A percentile compares a stretch with the other conserved stretches of the same genome.
Evolutionary conservation across 257 asterid genomes (phyloP).

Genomic region (Cordia subcordata): DNA sequence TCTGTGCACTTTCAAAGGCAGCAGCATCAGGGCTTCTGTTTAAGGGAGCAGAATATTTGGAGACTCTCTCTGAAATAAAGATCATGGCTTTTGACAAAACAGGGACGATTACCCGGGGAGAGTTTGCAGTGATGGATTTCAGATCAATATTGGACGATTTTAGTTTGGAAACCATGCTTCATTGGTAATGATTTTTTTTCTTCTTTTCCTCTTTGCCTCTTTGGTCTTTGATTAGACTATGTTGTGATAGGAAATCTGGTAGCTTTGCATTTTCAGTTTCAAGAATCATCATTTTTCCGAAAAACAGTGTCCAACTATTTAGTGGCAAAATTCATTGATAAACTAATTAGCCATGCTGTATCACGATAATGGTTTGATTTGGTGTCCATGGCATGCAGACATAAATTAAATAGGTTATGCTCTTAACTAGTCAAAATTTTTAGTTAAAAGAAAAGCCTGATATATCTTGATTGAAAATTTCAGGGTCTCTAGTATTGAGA

Average conservation of each 20-base stretch:
- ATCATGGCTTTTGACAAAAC: slow-evolving; percentile 90
- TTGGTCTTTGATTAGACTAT: not conserved
- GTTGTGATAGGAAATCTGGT: not conserved
- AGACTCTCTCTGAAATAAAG: slow-evolving; percentile 59
- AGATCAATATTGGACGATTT: slow-evolving; percentile 41
- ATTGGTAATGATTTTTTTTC: slow-evolving; percentile 41
- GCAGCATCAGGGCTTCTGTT: slow-evolving; percentile 75
- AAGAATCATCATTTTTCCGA: no score
- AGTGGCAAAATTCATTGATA: no score
- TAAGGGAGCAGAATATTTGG: slow-evolving; percentile 77
- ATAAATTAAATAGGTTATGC: no score
- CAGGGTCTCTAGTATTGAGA: slow-evolving; percentile 91
- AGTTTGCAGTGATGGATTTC: slow-evolving; percentile 65
- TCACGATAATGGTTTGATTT: no score
- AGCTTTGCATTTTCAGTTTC: no score
- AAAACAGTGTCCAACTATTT: no score
- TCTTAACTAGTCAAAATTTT: no score
- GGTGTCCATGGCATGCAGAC: no score
- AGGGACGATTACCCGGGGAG: slow-evolving; percentile 84
- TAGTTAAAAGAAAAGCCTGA: not conserved
- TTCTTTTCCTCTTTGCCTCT: not conserved
- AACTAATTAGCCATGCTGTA: no score
- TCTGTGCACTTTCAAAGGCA: slow-evolving; percentile 79
- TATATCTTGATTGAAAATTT: not conserved
- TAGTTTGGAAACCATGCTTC: slow-evolving; percentile 38